phyloP scores from a whole-genome alignment of 148 eudicot genomes.

The Persicaria tinctoria region DNA sequence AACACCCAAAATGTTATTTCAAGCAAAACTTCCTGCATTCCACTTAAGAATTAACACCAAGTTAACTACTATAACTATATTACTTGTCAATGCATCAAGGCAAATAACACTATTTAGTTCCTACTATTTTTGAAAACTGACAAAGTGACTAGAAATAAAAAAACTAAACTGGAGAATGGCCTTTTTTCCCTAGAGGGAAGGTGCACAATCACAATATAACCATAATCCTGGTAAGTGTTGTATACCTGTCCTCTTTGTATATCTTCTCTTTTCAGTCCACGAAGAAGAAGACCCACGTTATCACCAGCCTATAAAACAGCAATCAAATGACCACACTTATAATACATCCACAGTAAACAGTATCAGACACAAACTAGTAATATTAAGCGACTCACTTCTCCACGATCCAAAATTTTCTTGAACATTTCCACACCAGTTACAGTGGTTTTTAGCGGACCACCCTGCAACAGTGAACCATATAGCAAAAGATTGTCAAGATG shows the following conservation, averaged over 20 bases:
- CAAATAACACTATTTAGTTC: too few species aligned
- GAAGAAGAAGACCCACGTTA: constrained; percentile 94
- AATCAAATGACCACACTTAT: neutral
- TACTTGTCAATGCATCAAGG: too few species aligned
- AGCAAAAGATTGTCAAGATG: too few species aligned
- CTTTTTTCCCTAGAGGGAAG: neutral
- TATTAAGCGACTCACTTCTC: constrained; percentile 47
- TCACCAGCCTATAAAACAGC: constrained; percentile 68
- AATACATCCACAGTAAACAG: neutral
- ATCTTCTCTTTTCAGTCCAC: constrained; percentile 87
- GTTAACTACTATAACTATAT: too few species aligned
- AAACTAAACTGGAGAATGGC: neutral
- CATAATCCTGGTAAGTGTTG: neutral
- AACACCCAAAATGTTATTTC: too few species aligned
- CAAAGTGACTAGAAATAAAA: too few species aligned
- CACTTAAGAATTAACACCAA: too few species aligned
- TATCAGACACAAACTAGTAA: constrained; percentile 1
- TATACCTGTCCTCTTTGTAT: constrained; percentile 79
- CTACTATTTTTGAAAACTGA: too few species aligned
- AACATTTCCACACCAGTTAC: constrained; percentile 99
- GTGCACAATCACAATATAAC: neutral
- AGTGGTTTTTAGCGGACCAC: constrained; percentile 62
- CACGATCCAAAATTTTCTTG: constrained; percentile 78
- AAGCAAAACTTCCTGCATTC: too few species aligned
- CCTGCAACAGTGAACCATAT: constrained; percentile 29